Percentiles rank a stretch among this genome's conserved stretches.
Evolutionary conservation across 345 rosid species (phyloP).

Genomic region (Psidium guajava): DNA sequence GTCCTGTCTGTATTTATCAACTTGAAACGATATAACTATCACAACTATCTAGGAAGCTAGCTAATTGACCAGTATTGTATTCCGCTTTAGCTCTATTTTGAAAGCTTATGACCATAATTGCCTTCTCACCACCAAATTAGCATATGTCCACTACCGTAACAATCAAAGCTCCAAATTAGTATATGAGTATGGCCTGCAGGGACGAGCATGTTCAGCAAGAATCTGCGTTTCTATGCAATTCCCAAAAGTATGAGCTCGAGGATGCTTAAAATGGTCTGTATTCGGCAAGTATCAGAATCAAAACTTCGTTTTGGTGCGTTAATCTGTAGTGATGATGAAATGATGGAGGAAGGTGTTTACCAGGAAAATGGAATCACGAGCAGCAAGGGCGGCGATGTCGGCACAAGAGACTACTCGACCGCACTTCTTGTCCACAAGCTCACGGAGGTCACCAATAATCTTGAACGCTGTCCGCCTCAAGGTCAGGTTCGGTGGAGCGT

Average conservation of each 20-base stretch:
- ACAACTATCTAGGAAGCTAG: not conserved
- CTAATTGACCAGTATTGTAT: not conserved
- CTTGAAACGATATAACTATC: not conserved
- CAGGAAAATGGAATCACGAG: constrained; percentile 52
- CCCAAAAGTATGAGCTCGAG: not conserved
- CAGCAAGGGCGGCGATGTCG: constrained; percentile 42
- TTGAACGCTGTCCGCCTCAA: constrained; percentile 28
- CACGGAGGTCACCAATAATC: constrained; percentile 36
- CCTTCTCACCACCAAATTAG: not conserved
- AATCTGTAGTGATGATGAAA: not conserved
- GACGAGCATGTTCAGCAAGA: not conserved
- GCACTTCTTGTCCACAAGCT: constrained; percentile 22
- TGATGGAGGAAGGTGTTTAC: not conserved
- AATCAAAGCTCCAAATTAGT: not conserved
- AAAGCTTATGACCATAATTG: not conserved
- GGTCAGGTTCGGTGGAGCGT: constrained; percentile 46
- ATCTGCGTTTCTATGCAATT: not conserved
- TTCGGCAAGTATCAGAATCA: not conserved
- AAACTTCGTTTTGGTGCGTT: not conserved
- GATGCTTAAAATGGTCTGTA: not conserved
- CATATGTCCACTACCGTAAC: not conserved
- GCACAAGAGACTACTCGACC: constrained; percentile 51
- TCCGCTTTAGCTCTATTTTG: not conserved
- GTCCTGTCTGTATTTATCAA: not conserved
- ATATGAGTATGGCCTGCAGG: not conserved